A percentile compares a stretch with the other conserved stretches of the same genome.
phyloP scores from a whole-genome alignment of 192 early-diverging fungal species.

The Linnemannia zychae region DNA sequence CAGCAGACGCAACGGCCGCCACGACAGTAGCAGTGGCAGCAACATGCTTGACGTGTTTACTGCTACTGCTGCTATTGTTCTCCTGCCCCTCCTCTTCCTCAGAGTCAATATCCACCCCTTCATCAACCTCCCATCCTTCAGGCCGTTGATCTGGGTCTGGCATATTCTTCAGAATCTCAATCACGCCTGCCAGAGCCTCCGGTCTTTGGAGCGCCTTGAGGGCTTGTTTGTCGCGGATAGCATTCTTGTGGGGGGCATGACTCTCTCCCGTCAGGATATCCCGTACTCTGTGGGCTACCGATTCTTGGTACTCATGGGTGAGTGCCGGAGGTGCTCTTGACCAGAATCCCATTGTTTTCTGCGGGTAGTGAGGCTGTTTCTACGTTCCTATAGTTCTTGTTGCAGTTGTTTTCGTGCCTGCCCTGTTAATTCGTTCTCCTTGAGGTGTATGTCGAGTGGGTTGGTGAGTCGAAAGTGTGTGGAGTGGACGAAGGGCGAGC shows the following conservation, averaged over 20 bases:
- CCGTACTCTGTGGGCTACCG: conserved; percentile 47
- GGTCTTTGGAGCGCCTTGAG: conserved; percentile 57
- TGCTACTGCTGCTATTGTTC: background rate
- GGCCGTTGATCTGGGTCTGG: conserved; percentile 40
- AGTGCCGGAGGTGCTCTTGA: conserved; percentile 30
- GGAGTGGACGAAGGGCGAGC: background rate
- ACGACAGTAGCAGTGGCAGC: background rate
- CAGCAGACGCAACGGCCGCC: background rate
- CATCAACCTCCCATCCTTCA: conserved; percentile 40
- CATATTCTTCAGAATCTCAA: conserved; percentile 58
- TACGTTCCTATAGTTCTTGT: background rate
- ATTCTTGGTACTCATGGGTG: conserved; percentile 55
- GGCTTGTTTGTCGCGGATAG: conserved; percentile 35
- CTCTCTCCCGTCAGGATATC: conserved; percentile 55
- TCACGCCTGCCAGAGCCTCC: conserved; percentile 41
- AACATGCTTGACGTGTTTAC: background rate
- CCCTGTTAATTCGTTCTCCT: too few relatives aligned
- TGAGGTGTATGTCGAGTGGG: too few relatives aligned
- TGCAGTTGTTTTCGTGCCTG: too few relatives aligned
- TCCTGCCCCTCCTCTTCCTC: background rate
- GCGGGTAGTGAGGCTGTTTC: background rate
- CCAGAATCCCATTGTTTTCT: conserved; percentile 36
- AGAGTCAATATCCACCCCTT: conserved; percentile 22
- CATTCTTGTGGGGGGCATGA: conserved; percentile 15
- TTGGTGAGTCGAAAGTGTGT: too few relatives aligned